These are phyloP conservation scores for Monascus purpureus DNA, from an alignment of 495 filamentous ascomycete genomes.

Conservation along the genomic window DNA sequence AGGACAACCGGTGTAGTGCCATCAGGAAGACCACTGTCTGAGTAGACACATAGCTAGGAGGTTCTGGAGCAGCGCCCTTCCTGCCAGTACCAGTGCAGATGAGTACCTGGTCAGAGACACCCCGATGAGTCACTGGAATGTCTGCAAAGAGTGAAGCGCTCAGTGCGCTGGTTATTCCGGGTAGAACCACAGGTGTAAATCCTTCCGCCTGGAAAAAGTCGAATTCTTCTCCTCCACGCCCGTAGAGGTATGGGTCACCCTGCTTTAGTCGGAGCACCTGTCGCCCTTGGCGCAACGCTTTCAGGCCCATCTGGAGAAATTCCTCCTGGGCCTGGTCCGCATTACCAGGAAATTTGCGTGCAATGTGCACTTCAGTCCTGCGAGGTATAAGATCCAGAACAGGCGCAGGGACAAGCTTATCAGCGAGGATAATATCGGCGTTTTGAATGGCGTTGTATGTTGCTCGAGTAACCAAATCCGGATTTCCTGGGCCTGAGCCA, in stretches of 20 bases:
- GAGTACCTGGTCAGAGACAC: conserved; percentile 81
- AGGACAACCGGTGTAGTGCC: conserved; percentile 73
- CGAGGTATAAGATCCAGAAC: conserved; percentile 84
- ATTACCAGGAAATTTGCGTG: conserved; percentile 94
- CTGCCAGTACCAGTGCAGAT: conserved; percentile 91
- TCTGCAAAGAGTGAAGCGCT: conserved; percentile 77
- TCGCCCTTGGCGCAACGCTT: conserved; percentile 54
- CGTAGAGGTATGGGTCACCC: conserved; percentile 93
- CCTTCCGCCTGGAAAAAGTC: conserved; percentile 70
- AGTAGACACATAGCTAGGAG: conserved; percentile 60
- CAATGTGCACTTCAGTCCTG: conserved; percentile 78
- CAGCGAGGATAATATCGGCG: conserved; percentile 81
- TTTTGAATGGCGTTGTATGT: conserved; percentile 72
- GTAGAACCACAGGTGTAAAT: conserved; percentile 58
- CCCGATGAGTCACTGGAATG: conserved; percentile 78
- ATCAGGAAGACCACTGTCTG: conserved; percentile 93
- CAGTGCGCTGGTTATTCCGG: conserved; percentile 80
- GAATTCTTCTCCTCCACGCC: conserved; percentile 83
- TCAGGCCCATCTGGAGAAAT: conserved; percentile 65
- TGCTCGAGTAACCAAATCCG: conserved; percentile 77
- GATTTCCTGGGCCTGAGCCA: conserved; percentile 87
- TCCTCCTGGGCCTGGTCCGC: conserved; percentile 89
- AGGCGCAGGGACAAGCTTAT: conserved; percentile 85
- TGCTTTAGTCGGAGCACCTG: conserved; percentile 86
- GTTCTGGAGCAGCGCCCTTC: conserved; percentile 69